These are phyloP conservation scores for Thelonectria blattea DNA, from an alignment of 2,329 filamentous ascomycete genomes.

Conservation along the genomic window DNA sequence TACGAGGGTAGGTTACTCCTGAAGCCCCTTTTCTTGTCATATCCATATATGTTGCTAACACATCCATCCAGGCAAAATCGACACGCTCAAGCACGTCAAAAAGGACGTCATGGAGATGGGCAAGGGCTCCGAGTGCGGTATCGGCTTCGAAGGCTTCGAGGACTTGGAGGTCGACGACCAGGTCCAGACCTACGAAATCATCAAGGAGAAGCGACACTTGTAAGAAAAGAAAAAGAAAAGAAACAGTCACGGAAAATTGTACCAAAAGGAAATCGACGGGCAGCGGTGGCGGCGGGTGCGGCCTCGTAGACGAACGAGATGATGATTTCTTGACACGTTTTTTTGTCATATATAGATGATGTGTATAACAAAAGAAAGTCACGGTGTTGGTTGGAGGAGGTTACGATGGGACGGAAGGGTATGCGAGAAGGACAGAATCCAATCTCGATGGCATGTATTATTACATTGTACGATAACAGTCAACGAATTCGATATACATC, in stretches of 20 bases:
- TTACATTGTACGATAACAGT: conserved; percentile 2
- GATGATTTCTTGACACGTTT: not conserved
- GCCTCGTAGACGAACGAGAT: not conserved
- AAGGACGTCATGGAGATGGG: conserved; percentile 89
- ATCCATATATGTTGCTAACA: conserved; percentile 22
- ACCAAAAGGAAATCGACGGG: conserved; percentile 15
- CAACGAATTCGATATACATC: not conserved
- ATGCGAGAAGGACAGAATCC: not conserved
- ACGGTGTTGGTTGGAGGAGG: conserved; percentile 20
- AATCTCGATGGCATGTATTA: conserved; percentile 23
- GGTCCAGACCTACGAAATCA: conserved; percentile 86
- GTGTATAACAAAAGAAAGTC: conserved; percentile 13
- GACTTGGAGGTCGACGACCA: conserved; percentile 82
- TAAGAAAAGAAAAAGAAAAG: conserved; percentile 42
- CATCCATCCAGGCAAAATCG: conserved; percentile 67
- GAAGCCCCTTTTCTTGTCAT: conserved; percentile 1
- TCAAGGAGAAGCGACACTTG: conserved; percentile 69
- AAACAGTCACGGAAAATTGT: conserved; percentile 18
- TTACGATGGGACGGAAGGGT: conserved; percentile 1
- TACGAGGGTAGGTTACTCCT: conserved; percentile 75
- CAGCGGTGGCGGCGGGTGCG: not conserved
- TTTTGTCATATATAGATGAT: conserved; percentile 17
- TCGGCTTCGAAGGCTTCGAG: conserved; percentile 81
- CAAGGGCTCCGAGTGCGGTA: conserved; percentile 92
- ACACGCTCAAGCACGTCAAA: conserved; percentile 88